These are phyloP conservation scores for Trichosanthes truncata DNA, from an alignment of 306 rosid genomes.

Conservation along the genomic window DNA sequence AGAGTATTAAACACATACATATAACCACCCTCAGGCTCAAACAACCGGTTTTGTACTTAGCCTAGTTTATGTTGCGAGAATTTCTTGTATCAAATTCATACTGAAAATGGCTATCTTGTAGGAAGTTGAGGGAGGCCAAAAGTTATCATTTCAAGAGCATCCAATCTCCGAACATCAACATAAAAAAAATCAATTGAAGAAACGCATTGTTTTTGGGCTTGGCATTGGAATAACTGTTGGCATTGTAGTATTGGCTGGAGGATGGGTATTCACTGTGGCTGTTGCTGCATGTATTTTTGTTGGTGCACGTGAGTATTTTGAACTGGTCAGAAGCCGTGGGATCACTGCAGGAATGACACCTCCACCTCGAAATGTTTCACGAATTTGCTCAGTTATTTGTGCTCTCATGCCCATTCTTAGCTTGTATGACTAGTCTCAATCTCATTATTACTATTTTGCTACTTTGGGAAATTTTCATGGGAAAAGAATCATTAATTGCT, in stretches of 20 bases:
- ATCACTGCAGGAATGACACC: constrained; percentile 89
- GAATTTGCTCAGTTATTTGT: constrained; percentile 75
- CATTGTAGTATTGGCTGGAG: constrained; percentile 74
- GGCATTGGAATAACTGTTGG: constrained; percentile 79
- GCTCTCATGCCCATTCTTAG: constrained; percentile 74
- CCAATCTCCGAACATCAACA: constrained; percentile 30
- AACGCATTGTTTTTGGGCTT: constrained; percentile 67
- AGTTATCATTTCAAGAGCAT: constrained; percentile 15
- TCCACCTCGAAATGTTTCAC: constrained; percentile 88
- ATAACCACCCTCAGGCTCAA: neutral
- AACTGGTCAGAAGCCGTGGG: constrained; percentile 80
- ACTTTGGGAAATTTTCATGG: neutral
- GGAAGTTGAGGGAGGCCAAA: constrained; percentile 25
- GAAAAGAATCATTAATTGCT: neutral
- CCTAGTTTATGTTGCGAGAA: neutral
- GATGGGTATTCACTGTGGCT: constrained; percentile 67
- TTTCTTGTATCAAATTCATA: constrained; percentile 5
- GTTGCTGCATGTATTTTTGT: constrained; percentile 60
- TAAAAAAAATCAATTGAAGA: constrained; percentile 52
- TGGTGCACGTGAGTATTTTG: constrained; percentile 83
- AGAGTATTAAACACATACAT: neutral
- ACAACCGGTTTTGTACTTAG: neutral
- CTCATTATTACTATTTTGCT: constrained; percentile 10
- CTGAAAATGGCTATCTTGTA: constrained; percentile 20
- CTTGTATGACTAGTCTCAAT: constrained; percentile 49